Percentiles rank a stretch among this genome's conserved stretches.
These are phyloP conservation scores for Boeremia lycopersici DNA, from an alignment of 2,329 filamentous ascomycete genomes.

Conservation along the genomic window DNA sequence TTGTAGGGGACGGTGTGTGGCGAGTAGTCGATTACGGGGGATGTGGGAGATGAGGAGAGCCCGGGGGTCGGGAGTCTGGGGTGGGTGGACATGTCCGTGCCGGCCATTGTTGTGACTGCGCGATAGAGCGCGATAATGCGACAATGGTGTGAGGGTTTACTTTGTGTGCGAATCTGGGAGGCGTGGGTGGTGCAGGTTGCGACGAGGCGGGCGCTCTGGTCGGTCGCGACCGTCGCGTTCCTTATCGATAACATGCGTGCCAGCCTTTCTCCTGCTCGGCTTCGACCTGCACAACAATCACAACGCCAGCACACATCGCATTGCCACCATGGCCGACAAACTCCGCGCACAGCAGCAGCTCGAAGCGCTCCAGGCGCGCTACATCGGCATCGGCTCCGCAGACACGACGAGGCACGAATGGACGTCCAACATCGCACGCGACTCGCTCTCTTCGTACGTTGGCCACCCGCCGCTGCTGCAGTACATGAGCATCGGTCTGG, in stretches of 20 bases:
- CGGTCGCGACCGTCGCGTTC: background rate
- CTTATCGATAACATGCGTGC: constrained; percentile 6
- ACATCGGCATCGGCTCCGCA: constrained; percentile 92
- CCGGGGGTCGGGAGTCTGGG: constrained; percentile 42
- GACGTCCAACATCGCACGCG: constrained; percentile 92
- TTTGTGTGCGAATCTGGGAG: background rate
- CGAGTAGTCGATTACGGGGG: constrained; percentile 48
- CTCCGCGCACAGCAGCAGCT: constrained; percentile 97
- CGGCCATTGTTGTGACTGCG: constrained; percentile 19
- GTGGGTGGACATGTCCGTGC: constrained; percentile 30
- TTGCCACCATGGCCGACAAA: constrained; percentile 77
- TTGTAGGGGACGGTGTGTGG: constrained; percentile 53
- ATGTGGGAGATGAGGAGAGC: constrained; percentile 34
- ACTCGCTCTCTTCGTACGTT: constrained; percentile 86
- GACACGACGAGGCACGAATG: constrained; percentile 98
- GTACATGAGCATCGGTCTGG: constrained; percentile 89
- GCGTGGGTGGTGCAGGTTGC: background rate
- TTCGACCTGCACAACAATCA: background rate
- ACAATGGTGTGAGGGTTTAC: background rate
- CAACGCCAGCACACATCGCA: background rate
- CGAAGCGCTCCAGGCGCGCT: constrained; percentile 93
- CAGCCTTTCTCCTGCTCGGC: background rate
- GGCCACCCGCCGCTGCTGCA: constrained; percentile 87
- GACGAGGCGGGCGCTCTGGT: background rate
- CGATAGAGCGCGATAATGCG: background rate